phyloP scores from a whole-genome alignment of 73 alveolate species.

The Blepharisma japonicum region DNA sequence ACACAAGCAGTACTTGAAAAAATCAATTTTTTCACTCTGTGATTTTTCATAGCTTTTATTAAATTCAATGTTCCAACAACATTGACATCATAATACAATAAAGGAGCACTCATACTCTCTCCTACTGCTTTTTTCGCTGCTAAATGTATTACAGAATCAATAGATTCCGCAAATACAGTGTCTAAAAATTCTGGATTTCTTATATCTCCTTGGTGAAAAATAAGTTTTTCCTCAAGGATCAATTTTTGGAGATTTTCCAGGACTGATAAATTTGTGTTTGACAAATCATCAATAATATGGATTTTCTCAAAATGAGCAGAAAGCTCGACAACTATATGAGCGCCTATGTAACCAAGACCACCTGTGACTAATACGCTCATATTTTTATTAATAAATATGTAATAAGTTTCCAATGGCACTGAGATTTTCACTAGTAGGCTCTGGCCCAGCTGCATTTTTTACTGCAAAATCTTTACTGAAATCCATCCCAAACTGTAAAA shows the following conservation, averaged over 20 bases:
- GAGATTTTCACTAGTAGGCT: constrained; percentile 65
- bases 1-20: constrained; percentile 96
- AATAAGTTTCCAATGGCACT: constrained; percentile 13
- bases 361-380: constrained; percentile 92
- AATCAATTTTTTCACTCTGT: constrained; percentile 61
- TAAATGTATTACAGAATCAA: constrained; percentile 87
- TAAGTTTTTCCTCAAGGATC: constrained; percentile 38
- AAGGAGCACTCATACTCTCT: constrained; percentile 72
- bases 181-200: constrained; percentile 32
- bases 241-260: constrained; percentile 59
- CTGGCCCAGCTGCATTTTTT: constrained; percentile 91
- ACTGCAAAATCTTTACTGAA: constrained; percentile 57
- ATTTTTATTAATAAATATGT: constrained; percentile 2
- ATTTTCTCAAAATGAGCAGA: constrained; percentile 59
- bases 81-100: constrained; percentile 88
- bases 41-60: constrained; percentile 69
- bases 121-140: constrained; percentile 97
- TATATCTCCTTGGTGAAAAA: constrained; percentile 46
- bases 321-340: constrained; percentile 89
- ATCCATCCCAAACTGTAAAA: constrained; percentile 48
- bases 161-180: constrained; percentile 40
- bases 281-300: constrained; percentile 78
- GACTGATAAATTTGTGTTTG: constrained; percentile 64
- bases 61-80: constrained; percentile 83
- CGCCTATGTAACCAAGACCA: constrained; percentile 96